Conservation (phyloP, 176 grass and related monocot genomes). For the Avena eriantha region DNA sequence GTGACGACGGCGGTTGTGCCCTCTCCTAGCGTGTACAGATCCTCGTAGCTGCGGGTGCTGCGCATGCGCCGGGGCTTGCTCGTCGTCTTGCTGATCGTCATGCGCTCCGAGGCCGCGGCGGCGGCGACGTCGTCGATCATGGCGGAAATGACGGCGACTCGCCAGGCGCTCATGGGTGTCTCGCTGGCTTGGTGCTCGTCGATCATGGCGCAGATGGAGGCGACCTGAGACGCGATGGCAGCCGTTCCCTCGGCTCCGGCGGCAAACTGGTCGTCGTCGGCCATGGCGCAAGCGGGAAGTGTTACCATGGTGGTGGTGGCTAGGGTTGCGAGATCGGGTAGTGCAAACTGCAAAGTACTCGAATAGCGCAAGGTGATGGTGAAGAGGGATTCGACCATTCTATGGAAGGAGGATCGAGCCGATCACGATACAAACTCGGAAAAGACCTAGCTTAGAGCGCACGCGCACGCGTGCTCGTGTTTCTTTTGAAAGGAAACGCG, state of each 20-base stretch:
- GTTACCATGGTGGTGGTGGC: neutral
- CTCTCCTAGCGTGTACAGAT: no score
- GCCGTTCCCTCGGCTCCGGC: neutral
- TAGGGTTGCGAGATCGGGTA: neutral
- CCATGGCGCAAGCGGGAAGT: no score
- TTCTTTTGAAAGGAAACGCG: neutral
- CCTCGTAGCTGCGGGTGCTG: conserved; percentile 6
- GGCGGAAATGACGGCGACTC: neutral
- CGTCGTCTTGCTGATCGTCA: neutral
- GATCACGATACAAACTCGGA: neutral
- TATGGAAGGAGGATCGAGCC: neutral
- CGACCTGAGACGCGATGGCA: neutral
- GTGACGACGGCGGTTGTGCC: no score
- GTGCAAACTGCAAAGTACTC: neutral
- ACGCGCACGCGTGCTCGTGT: no score
- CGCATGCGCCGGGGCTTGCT: no score
- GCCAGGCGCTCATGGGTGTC: neutral
- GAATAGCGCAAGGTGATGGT: neutral
- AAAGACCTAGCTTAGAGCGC: neutral
- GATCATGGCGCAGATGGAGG: conserved; percentile 2
- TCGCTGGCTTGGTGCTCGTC: neutral
- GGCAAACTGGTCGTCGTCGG: neutral
- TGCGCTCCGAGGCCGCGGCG: neutral
- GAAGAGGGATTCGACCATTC: neutral
- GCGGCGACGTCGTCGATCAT: conserved; percentile 24